Evolutionary conservation across 1,139 yeast genomes (phyloP).

Genomic region (Geotrichum reessii): DNA sequence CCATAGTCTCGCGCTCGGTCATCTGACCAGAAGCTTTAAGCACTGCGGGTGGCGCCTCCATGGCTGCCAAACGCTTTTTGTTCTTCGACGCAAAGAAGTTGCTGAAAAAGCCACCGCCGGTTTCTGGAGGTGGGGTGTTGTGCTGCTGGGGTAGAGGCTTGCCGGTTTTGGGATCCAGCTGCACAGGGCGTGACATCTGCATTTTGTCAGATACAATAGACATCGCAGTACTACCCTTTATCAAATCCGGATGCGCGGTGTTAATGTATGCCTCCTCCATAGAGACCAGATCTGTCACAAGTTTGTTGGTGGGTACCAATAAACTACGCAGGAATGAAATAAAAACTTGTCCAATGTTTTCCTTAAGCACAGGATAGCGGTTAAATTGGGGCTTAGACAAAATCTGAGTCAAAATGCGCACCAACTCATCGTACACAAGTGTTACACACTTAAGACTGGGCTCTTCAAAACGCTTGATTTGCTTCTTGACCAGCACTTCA

Average conservation of each 20-base stretch:
- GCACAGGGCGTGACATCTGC: conserved; percentile 73
- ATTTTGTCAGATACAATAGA: conserved; percentile 84
- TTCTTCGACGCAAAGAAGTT: conserved; percentile 91
- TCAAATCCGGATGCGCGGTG: conserved; percentile 94
- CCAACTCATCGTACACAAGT: conserved; percentile 89
- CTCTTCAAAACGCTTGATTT: conserved; percentile 89
- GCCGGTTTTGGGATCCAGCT: conserved; percentile 91
- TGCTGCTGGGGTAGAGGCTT: conserved; percentile 40
- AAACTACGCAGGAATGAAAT: conserved; percentile 77
- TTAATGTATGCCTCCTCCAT: conserved; percentile 94
- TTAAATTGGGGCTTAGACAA: conserved; percentile 71
- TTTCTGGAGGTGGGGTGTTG: conserved; percentile 21
- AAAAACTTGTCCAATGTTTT: conserved; percentile 73
- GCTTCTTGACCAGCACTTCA: conserved; percentile 91
- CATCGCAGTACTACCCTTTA: conserved; percentile 94
- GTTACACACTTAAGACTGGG: conserved; percentile 90
- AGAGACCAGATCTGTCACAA: conserved; percentile 74
- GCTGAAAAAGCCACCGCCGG: conserved; percentile 75
- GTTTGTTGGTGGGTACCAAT: conserved; percentile 76
- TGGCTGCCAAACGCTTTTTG: conserved; percentile 86
- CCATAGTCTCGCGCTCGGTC: conserved; percentile 96
- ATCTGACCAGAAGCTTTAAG: conserved; percentile 90
- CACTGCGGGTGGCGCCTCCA: conserved; percentile 96
- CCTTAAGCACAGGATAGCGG: conserved; percentile 87
- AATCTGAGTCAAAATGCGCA: conserved; percentile 83